A percentile compares a stretch with the other conserved stretches of the same genome.
Evolutionary conservation across 441 rosid genomes (phyloP).

Genomic region (Adansonia rubrostipa): DNA sequence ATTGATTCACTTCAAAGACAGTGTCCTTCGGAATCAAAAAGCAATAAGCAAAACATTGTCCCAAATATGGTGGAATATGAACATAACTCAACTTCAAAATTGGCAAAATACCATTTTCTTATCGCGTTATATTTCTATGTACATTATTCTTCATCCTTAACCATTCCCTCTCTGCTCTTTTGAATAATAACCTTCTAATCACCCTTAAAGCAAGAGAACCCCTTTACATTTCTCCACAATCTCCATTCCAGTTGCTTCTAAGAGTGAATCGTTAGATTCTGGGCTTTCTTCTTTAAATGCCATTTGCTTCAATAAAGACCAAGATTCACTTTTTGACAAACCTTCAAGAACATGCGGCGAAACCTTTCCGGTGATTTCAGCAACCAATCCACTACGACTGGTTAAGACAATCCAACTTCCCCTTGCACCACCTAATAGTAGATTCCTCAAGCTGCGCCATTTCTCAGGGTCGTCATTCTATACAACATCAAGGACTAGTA

Average conservation of each 20-base stretch:
- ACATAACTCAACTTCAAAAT: slow-evolving; percentile 6
- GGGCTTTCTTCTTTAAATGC: neutral
- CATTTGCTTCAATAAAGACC: neutral
- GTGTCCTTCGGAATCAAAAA: neutral
- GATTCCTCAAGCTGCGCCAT: neutral
- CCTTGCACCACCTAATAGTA: neutral
- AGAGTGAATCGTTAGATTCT: neutral
- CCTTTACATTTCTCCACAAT: neutral
- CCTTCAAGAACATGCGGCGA: neutral
- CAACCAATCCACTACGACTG: neutral
- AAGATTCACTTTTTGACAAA: neutral
- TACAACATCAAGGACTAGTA: neutral
- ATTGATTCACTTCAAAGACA: neutral
- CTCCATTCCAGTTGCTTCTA: neutral
- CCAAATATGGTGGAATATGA: slow-evolving; percentile 1
- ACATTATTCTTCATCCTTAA: neutral
- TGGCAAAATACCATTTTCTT: neutral
- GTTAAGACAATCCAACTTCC: slow-evolving; percentile 9
- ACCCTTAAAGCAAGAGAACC: neutral
- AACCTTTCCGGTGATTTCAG: neutral
- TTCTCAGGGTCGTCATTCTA: neutral
- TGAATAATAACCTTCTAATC: neutral
- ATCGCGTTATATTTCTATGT: neutral
- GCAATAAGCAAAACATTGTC: slow-evolving; percentile 22
- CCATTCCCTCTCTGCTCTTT: neutral